phyloP scores from a whole-genome alignment of 805 yeast species.

The Kodamaea restingae region DNA sequence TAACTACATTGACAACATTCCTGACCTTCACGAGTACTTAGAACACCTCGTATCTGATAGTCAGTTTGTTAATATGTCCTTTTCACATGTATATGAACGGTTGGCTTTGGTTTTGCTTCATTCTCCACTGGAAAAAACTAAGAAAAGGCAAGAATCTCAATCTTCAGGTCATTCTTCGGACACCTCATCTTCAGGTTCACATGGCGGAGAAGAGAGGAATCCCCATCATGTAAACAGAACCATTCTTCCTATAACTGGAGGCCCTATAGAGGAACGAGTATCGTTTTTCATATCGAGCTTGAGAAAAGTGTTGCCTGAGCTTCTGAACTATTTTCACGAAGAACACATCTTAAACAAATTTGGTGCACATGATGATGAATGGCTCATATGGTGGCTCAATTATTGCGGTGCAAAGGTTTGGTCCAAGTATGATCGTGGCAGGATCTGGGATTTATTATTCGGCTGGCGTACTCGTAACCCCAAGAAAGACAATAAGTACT shows the following conservation, averaged over 20 bases:
- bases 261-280: slow-evolving; percentile 61
- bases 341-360: slow-evolving; percentile 67
- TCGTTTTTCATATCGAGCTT: slow-evolving; percentile 64
- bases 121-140: slow-evolving; percentile 50
- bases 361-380: slow-evolving; percentile 65
- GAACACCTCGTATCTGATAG: slow-evolving; percentile 26
- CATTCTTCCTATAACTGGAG: slow-evolving; percentile 52
- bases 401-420: slow-evolving; percentile 85
- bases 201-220: slow-evolving; percentile 3
- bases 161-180: slow-evolving; percentile 1
- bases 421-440: slow-evolving; percentile 75
- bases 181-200: background rate
- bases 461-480: slow-evolving; percentile 61
- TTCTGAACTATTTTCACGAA: slow-evolving; percentile 70
- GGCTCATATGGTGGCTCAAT: slow-evolving; percentile 95
- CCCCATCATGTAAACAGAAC: slow-evolving; percentile 27
- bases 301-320: slow-evolving; percentile 65
- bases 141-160: slow-evolving; percentile 13
- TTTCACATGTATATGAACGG: slow-evolving; percentile 71
- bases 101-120: slow-evolving; percentile 71
- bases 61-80: slow-evolving; percentile 39
- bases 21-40: slow-evolving; percentile 21
- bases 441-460: slow-evolving; percentile 82
- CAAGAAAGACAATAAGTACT: slow-evolving; percentile 25
- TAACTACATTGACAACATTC: slow-evolving; percentile 32